A percentile compares a stretch with the other conserved stretches of the same genome.
Evolutionary conservation across 139 green algal genomes (phyloP).

Genomic region (Coccomyxa sp.): DNA sequence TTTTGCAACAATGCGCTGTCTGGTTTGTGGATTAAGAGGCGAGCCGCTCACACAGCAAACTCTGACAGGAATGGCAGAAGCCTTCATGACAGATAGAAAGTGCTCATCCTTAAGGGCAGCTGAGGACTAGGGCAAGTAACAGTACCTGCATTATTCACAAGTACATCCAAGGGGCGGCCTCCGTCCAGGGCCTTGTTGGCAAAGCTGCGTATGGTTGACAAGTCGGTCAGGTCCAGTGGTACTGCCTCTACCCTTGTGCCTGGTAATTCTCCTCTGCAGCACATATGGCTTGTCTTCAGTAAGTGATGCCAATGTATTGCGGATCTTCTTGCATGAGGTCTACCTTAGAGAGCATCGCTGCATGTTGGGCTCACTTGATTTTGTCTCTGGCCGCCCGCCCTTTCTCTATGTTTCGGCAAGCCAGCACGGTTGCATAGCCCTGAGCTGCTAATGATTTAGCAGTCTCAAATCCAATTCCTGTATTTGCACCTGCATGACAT

Average conservation of each 20-base stretch:
- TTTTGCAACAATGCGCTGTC: not conserved
- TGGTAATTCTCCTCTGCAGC: constrained; percentile 32
- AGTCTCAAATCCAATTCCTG: constrained; percentile 71
- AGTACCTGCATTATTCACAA: constrained; percentile 75
- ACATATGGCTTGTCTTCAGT: not conserved
- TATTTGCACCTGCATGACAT: not conserved
- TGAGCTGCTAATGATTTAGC: constrained; percentile 47
- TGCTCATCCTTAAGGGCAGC: too few species aligned
- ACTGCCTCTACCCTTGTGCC: constrained; percentile 29
- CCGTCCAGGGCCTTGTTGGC: constrained; percentile 41
- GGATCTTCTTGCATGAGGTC: too few species aligned
- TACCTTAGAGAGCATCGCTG: too few species aligned
- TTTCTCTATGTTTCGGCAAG: constrained; percentile 49
- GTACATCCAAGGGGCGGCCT: constrained; percentile 55
- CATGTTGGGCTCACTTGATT: constrained; percentile 31
- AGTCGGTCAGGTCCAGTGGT: constrained; percentile 58
- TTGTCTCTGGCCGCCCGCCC: constrained; percentile 29
- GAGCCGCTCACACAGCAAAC: not conserved
- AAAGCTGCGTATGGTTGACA: constrained; percentile 47
- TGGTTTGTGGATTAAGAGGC: not conserved
- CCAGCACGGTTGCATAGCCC: constrained; percentile 59
- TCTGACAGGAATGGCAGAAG: too few species aligned
- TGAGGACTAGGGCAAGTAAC: not conserved
- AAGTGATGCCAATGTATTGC: too few species aligned
- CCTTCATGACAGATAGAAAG: too few species aligned